Conservation (phyloP, 1,284 basidiomycete species). For the Ceratobasidium sp. region DNA sequence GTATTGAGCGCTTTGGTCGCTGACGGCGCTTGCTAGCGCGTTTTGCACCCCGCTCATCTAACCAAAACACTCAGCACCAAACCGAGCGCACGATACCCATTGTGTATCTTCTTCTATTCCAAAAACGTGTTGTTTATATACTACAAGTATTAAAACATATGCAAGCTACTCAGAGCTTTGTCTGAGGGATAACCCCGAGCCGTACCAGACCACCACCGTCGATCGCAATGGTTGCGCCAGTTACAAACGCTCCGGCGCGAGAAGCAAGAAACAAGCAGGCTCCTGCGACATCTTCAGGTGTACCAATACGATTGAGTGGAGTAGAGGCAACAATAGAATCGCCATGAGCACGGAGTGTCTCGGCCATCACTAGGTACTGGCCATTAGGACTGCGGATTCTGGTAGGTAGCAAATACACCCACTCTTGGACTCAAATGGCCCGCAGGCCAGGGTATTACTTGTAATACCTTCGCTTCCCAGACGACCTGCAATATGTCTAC, state of each 20-base stretch:
- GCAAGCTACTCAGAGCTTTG: conserved; percentile 24
- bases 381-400: not conserved
- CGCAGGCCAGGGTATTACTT: conserved; percentile 77
- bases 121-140: not conserved
- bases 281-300: conserved; percentile 80
- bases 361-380: conserved; percentile 26
- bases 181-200: not conserved
- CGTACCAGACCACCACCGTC: conserved; percentile 69
- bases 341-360: conserved; percentile 35
- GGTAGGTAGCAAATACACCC: conserved; percentile 45
- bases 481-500: conserved; percentile 70
- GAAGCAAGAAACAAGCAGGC: conserved; percentile 79
- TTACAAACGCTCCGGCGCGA: conserved; percentile 78
- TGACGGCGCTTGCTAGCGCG: conserved; percentile 21
- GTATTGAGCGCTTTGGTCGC: conserved; percentile 33
- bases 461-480: conserved; percentile 73
- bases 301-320: conserved; percentile 72
- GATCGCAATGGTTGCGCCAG: conserved; percentile 76
- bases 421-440: conserved; percentile 69
- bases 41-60: no score
- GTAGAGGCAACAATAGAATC: conserved; percentile 27
- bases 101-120: not conserved
- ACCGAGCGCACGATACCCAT: not conserved
- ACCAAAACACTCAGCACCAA: no score
- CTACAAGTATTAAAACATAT: not conserved